These are phyloP conservation scores for Metarhizium brunneum DNA, from an alignment of 2,329 filamentous ascomycete species.

Conservation along the genomic window DNA sequence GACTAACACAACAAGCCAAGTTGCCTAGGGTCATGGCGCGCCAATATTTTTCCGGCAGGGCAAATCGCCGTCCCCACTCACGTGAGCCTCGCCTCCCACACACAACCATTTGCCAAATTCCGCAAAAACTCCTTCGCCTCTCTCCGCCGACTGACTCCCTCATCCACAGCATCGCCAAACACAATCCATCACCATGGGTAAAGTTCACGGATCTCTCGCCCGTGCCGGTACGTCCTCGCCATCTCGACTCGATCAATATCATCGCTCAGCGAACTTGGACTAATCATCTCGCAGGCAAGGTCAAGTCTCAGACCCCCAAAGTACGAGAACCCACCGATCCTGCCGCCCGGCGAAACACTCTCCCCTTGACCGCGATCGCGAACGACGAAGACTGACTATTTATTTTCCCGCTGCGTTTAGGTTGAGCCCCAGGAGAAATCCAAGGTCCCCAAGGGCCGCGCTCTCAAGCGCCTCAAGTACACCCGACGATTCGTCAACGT, in stretches of 20 bases:
- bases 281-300: conserved; percentile 69
- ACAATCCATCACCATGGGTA: conserved; percentile 62
- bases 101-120: conserved; percentile 31
- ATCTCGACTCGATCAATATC: not conserved
- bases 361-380: not conserved
- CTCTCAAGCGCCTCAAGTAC: conserved; percentile 94
- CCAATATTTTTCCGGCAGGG: conserved; percentile 24
- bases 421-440: conserved; percentile 90
- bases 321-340: conserved; percentile 39
- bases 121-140: conserved; percentile 21
- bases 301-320: conserved; percentile 94
- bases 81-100: conserved; percentile 25
- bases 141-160: conserved; percentile 17
- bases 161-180: conserved; percentile 27
- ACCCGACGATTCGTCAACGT: conserved; percentile 98
- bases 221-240: conserved; percentile 52
- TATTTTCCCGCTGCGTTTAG: conserved; percentile 29
- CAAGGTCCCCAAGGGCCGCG: conserved; percentile 94
- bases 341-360: not conserved
- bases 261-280: not conserved
- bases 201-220: conserved; percentile 89
- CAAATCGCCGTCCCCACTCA: conserved; percentile 21
- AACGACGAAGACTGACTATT: conserved; percentile 22
- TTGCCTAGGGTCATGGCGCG: not conserved
- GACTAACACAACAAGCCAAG: not conserved